Evolutionary conservation across 2,329 filamentous ascomycete genomes (phyloP).

Genomic region (Penicillium brasilianum): DNA sequence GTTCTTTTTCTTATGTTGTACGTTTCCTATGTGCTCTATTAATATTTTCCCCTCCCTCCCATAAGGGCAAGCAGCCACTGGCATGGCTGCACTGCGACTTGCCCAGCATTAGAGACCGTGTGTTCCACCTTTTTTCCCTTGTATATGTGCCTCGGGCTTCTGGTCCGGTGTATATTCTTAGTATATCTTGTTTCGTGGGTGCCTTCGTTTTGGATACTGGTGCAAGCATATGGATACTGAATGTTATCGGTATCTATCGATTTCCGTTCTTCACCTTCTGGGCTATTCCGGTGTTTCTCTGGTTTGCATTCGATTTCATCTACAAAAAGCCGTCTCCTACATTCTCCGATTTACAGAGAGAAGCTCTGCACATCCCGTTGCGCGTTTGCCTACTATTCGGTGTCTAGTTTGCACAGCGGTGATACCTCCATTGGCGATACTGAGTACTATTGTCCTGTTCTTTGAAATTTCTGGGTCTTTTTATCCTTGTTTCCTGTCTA

Average conservation of each 20-base stretch:
- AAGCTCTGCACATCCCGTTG: not conserved
- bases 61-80: slow-evolving; percentile 24
- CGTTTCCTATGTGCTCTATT: slow-evolving; percentile 13
- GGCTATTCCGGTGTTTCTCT: not conserved
- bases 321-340: not conserved
- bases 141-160: slow-evolving; percentile 7
- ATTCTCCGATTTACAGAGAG: not conserved
- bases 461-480: not conserved
- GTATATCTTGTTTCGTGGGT: slow-evolving; percentile 15
- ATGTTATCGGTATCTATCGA: not conserved
- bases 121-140: not conserved
- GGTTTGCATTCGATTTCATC: not conserved
- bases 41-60: not conserved
- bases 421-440: slow-evolving; percentile 28
- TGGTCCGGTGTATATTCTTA: slow-evolving; percentile 18
- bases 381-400: slow-evolving; percentile 1
- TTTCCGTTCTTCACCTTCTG: slow-evolving; percentile 2
- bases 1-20: slow-evolving; percentile 7
- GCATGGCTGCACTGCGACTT: slow-evolving; percentile 15
- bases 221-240: slow-evolving; percentile 5
- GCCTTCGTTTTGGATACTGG: not conserved
- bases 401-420: slow-evolving; percentile 20
- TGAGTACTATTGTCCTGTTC: slow-evolving; percentile 1
- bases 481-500: not conserved
- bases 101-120: not conserved